Evolutionary conservation across 139 green algal genomes (phyloP).

Genomic region (Micromonas commoda): DNA sequence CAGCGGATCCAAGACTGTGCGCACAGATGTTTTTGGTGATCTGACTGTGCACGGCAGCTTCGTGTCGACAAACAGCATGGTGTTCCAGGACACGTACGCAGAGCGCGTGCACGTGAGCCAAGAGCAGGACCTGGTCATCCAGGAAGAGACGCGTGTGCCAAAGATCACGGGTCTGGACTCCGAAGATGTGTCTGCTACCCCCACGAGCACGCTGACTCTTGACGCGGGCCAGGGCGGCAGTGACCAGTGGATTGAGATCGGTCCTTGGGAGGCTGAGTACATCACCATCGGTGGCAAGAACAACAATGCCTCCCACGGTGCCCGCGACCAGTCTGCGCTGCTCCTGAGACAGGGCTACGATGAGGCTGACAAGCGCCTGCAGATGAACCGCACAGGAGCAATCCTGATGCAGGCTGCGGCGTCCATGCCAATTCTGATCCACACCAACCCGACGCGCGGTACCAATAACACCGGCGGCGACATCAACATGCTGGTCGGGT

Average conservation of each 20-base stretch:
- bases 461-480: too few relatives aligned
- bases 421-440: too few relatives aligned
- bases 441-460: too few relatives aligned
- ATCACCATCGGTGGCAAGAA: background rate
- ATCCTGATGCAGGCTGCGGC: too few relatives aligned
- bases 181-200: constrained; percentile 8
- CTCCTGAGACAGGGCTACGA: too few relatives aligned
- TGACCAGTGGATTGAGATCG: background rate
- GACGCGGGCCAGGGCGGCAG: background rate
- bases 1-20: background rate
- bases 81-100: constrained; percentile 6
- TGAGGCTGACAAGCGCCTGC: too few relatives aligned
- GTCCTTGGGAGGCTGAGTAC: background rate
- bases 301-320: too few relatives aligned
- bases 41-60: constrained; percentile 18
- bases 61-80: background rate
- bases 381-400: too few relatives aligned
- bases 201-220: constrained; percentile 1
- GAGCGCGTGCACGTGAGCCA: background rate
- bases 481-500: too few relatives aligned
- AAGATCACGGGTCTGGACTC: constrained; percentile 16
- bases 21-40: constrained; percentile 14
- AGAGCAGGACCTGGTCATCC: background rate
- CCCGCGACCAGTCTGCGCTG: too few relatives aligned
- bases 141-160: background rate